These are phyloP conservation scores for Tricholoma terreum DNA, from an alignment of 768 basidiomycete species.

Conservation along the genomic window DNA sequence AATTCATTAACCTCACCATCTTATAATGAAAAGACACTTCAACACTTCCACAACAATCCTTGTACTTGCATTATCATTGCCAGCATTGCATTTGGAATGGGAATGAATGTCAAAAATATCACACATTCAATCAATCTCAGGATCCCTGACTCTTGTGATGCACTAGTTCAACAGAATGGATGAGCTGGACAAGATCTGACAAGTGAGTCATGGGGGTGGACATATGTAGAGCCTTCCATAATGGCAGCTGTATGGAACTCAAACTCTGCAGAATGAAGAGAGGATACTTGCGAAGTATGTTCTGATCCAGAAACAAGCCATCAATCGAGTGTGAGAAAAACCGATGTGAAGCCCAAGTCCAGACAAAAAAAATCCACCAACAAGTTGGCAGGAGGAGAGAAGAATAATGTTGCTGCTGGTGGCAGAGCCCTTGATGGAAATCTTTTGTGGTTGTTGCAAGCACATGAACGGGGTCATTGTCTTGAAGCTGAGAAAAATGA, in stretches of 20 bases:
- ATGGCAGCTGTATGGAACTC: background rate
- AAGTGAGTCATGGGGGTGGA: slow-evolving; percentile 1
- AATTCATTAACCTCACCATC: slow-evolving; percentile 6
- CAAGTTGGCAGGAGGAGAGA: background rate
- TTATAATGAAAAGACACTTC: slow-evolving; percentile 4
- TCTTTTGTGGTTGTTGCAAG: background rate
- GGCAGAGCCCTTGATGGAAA: background rate
- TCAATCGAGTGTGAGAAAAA: background rate
- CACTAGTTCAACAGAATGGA: slow-evolving; percentile 8
- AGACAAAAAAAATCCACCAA: background rate
- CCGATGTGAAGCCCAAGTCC: background rate
- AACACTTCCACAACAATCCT: slow-evolving; percentile 1
- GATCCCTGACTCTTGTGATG: slow-evolving; percentile 1
- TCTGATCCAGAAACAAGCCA: background rate
- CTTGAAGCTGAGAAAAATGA: slow-evolving; percentile 1
- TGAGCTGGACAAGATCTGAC: slow-evolving; percentile 1
- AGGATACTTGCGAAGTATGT: background rate
- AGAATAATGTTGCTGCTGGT: background rate
- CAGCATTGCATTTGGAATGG: slow-evolving; percentile 3
- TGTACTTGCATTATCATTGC: background rate
- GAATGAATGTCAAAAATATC: slow-evolving; percentile 6
- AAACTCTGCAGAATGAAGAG: background rate
- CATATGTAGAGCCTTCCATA: slow-evolving; percentile 1
- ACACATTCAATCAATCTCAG: slow-evolving; percentile 6
- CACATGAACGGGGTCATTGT: slow-evolving; percentile 2